Base-by-base conservation (phyloP, 2,329 filamentous ascomycete species). In the Clarireedia paspali region DNA sequence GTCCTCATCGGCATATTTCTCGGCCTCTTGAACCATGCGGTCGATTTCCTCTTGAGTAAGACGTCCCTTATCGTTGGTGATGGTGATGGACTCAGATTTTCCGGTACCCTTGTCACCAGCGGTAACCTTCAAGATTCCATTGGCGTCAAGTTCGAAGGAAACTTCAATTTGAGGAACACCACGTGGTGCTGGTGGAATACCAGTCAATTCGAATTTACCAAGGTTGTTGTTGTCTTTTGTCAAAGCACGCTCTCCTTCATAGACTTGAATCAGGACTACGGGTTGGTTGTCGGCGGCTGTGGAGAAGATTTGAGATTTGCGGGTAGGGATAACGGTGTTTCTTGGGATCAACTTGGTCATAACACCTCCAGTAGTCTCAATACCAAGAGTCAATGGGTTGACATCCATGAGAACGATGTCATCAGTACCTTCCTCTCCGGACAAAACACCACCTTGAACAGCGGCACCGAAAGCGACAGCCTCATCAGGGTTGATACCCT, bases 401-500 rank as follows among this genome's bases (percentile, higher is more conserved):
- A 99, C 94, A 76, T 99, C 94, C 70, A 99, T 83, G 62, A 99
- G 87, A 62, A 99, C 86, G 64, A 99, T 87, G 74, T 97, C 94
- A 62, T 88, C 82, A 60, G 92, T 96, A 71, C 97, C 94, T 67
- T 90, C 90, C 86, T 96, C 96, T 74, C 94, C 94, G 58, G 92
- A 96, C 64, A 99, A 86, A 73, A 99, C 96, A 85, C 91, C 94
- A 66, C 92, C 94, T 81, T 99, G 94, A 62, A 99, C 92, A 68
- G 94, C 94, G 64, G 94, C 94, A 85, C 94, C 94, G 78, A 96
- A 96, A 68, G 94, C 94, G 70, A 99, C 94, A 67, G 94, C 94
- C 83, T 99, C 94, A 73, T 99, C 94, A 70, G 94, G 94, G 85
- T 99, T 99, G 81, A 97, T 97, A 82, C 89, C 94, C 83, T 96